phyloP scores from a whole-genome alignment of 305 asterid species.

The Fraxinus nigra region DNA sequence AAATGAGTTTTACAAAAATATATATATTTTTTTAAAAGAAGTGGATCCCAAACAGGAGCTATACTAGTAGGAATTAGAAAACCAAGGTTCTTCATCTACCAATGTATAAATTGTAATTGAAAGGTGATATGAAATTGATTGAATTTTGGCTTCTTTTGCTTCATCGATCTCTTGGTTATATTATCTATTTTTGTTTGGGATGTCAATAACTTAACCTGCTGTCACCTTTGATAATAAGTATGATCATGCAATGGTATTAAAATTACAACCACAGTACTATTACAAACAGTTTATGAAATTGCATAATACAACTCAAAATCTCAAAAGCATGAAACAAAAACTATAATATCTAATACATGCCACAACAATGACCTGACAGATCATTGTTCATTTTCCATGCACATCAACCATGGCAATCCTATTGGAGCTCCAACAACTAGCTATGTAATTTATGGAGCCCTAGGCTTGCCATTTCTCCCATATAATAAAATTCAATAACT shows the following conservation, averaged over 20 bases:
- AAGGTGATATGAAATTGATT: background rate
- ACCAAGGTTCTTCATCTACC: background rate
- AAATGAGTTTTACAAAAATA: background rate
- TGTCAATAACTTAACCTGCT: background rate
- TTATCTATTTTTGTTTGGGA: background rate
- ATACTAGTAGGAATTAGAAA: background rate
- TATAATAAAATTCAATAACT: background rate
- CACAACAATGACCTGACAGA: background rate
- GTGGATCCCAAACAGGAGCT: background rate
- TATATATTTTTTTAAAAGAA: too few relatives aligned
- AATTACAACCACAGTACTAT: background rate
- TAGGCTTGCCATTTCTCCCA: background rate
- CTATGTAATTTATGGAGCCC: background rate
- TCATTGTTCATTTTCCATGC: background rate
- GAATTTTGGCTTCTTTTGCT: background rate
- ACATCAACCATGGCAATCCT: background rate
- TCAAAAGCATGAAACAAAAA: background rate
- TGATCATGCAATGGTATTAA: background rate
- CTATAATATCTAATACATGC: background rate
- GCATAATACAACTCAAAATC: background rate
- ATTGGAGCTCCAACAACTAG: background rate
- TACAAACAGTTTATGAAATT: background rate
- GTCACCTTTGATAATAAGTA: background rate
- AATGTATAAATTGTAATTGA: background rate
- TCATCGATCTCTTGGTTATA: background rate